Base-by-base conservation (phyloP, 768 basidiomycete species). In the Pleurotus citrinopileatus region DNA sequence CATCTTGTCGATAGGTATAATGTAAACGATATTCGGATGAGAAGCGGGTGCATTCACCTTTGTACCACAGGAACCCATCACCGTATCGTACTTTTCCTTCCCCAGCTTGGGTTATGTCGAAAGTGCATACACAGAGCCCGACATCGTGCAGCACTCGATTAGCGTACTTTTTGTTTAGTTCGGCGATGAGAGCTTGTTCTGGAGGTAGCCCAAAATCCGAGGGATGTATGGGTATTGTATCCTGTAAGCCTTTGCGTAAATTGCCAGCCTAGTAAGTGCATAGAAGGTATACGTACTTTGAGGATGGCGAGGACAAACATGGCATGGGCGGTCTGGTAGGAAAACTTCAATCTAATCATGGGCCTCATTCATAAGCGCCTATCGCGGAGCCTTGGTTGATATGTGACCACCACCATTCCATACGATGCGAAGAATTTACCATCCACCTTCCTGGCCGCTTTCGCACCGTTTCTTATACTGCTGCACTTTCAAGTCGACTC, bases 61-160 rank as follows among this genome's bases (percentile, higher is more conserved):
- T 93, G 66, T 98, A 94, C 88, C 94, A 98, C 63, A 96, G 73
- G 64, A 86, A 86, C 0, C 96, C 96, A 68, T 99, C 96, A 0
- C 96, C 95, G 62, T 95, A 97, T 29, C 94, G 79, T 3, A 99
- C 86, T 58, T 89, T 94, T 1, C 96, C 96, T 64, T 98, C 94
- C 1, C 92, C 88, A 1, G 85, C 89, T 59, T 92, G 82, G 0
- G 85, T 73, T 36, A 99, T 71, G 67, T 98, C 96, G 57, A 94
- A 97, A 0, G 94, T 82, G 55, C 87, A 91, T 50, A 98, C 81
- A 59, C 92, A 95, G 20, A 99, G 80, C 1, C 96, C 96, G 54
- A 96, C 86, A 53, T 94, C 89, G 62, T 94, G 91, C 15, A 98
- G 72, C 42, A 95, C 83, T 52, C 88, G 82, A 67, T 98, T 98